Base-by-base conservation (phyloP, 1,139 yeast species). In the Ogataea hybrid region DNA sequence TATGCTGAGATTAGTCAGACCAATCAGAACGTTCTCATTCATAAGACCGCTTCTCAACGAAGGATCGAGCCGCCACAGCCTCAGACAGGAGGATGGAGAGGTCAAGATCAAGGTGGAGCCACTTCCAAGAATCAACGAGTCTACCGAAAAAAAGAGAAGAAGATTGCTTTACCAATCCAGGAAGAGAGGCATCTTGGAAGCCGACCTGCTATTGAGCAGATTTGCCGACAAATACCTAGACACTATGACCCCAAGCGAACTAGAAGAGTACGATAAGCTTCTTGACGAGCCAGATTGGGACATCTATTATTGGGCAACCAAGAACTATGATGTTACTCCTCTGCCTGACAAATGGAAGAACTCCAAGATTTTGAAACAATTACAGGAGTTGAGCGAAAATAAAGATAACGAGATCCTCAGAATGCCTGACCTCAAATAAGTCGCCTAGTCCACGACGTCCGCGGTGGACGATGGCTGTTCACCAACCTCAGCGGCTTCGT, bases 221-320 rank as follows among this genome's bases (percentile, higher is more conserved):
- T 94, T 90, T 66, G 96, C 97, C 25, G 81, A 88, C 56, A 76
- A 76, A 58, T 77, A 85, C 57, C 70, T 92, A 54, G 64, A 73
- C 29, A 56, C 62, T 0, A 76, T 92, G 71, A 69, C 72, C n/a
- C 64, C 70, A 49, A 83, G 71, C 42, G 85, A 88, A 63, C 69
- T 94, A 50, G 84, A 81, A 42, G 97, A 92, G 64, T 92, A 87
- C 63, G 97, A 92, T 59, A 64, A 73, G 51, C 68, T 92, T 46
- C 72, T 92, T 60, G 96, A 94, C 62, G 96, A 90, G 65, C 79
- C 92, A 12, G 99, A 92, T 63, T 94, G 98, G 98, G 98, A 92
- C 62, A 90, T 92, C 50, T 94, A 88, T 65, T 92, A 92, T 68
- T 92, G 98, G 97, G 96, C 95, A 18, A 88, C 97, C 6, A 76